These are phyloP conservation scores for Hymenoscyphus occultus DNA, from an alignment of 2,329 filamentous ascomycete species.

Conservation along the genomic window DNA sequence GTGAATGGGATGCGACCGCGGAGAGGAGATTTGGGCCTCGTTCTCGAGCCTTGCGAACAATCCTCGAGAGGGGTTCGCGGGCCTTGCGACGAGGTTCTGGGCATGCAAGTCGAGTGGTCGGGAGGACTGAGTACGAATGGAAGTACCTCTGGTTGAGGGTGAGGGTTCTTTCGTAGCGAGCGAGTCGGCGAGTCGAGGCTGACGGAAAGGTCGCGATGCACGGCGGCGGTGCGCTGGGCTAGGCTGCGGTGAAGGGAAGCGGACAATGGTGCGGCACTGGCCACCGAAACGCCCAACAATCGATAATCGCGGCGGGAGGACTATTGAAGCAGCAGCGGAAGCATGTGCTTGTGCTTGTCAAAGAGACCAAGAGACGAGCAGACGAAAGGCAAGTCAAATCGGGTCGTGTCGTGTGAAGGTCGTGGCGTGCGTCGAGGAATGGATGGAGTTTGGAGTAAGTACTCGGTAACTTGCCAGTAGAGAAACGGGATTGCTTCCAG, in stretches of 20 bases:
- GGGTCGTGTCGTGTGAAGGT: background rate
- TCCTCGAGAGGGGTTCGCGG: background rate
- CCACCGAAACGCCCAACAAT: background rate
- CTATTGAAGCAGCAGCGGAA: background rate
- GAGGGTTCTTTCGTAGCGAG: constrained; percentile 1
- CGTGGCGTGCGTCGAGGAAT: background rate
- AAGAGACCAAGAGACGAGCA: background rate
- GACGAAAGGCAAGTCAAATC: background rate
- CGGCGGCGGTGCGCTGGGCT: background rate
- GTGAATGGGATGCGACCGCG: background rate
- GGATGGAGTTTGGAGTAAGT: constrained; percentile 5
- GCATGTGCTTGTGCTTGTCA: background rate
- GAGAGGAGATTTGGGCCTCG: background rate
- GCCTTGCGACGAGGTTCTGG: background rate
- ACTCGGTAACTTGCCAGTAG: constrained; percentile 1
- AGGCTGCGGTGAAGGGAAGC: background rate
- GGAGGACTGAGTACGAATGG: too few species aligned
- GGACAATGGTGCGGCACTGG: constrained; percentile 1
- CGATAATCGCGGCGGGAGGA: background rate
- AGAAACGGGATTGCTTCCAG: background rate
- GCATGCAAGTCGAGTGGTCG: background rate
- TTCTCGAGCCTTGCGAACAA: background rate
- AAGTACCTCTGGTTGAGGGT: background rate
- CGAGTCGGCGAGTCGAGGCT: constrained; percentile 5
- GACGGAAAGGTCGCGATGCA: constrained; percentile 2